These are phyloP conservation scores for Beta vulgaris DNA, from an alignment of 148 eudicot genomes.

Conservation along the genomic window DNA sequence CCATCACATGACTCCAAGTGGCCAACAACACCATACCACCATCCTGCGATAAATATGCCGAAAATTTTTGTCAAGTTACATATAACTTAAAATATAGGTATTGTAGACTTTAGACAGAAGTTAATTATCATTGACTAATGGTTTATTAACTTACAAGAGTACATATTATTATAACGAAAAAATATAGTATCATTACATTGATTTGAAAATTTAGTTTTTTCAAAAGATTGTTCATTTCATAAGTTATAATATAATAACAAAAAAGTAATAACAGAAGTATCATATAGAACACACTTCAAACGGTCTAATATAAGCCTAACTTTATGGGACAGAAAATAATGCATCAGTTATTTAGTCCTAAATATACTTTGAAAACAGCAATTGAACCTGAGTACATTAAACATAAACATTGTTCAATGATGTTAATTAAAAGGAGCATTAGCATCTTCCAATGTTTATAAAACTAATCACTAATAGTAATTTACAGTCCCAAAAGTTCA, in stretches of 20 bases:
- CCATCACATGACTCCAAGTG: constrained; percentile 92
- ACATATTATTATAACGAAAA: not conserved
- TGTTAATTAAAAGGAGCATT: not conserved
- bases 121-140: not conserved
- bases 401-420: not conserved
- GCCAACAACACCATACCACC: constrained; percentile 98
- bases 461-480: not conserved
- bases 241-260: not conserved
- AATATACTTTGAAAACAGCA: not conserved
- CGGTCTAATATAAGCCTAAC: not conserved
- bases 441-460: not conserved
- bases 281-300: not conserved
- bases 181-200: no score
- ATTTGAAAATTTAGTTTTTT: no score
- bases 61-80: constrained; percentile 16
- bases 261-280: not conserved
- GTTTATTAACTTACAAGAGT: not conserved
- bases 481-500: not conserved
- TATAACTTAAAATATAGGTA: not conserved
- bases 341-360: not conserved
- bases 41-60: constrained; percentile 49
- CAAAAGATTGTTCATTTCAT: no score
- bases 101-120: not conserved
- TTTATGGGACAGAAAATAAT: not conserved
- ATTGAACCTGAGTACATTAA: not conserved